Conservation (phyloP, 495 filamentous ascomycete genomes). For the Neurospora sp. region DNA sequence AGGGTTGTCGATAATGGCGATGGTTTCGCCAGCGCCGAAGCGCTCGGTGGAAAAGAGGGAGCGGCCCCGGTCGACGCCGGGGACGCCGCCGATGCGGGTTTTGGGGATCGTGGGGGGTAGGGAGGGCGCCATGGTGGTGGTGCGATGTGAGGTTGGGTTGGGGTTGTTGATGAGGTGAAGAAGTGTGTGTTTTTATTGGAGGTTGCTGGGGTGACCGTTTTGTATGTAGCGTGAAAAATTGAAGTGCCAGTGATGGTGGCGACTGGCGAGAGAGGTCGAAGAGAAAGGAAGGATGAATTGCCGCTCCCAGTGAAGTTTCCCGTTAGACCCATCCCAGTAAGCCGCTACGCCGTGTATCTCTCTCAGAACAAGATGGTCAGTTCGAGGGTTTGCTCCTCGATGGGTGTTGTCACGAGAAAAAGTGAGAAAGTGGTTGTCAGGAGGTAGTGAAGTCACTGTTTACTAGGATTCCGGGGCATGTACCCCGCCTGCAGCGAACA, state of each 20-base stretch:
- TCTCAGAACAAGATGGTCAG: neutral
- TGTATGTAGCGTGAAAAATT: neutral
- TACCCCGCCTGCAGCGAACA: neutral
- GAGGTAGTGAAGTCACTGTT: neutral
- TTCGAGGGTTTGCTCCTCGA: neutral
- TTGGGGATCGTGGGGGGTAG: constrained; percentile 4
- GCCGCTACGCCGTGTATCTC: neutral
- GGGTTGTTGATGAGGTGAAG: neutral
- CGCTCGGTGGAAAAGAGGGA: constrained; percentile 22
- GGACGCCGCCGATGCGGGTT: neutral
- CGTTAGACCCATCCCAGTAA: neutral
- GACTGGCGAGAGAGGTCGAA: neutral
- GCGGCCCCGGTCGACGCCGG: constrained; percentile 19
- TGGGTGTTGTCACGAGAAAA: neutral
- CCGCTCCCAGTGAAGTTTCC: neutral
- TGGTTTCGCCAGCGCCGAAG: constrained; percentile 29
- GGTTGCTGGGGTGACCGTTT: neutral
- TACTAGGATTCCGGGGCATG: neutral
- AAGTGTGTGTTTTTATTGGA: neutral
- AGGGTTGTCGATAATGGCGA: constrained; percentile 30
- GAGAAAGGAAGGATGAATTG: neutral
- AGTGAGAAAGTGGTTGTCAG: neutral
- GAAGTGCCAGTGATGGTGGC: neutral
- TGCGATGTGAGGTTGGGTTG: neutral
- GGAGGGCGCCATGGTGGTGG: constrained; percentile 8